These are phyloP conservation scores for Neurospora sp. DNA, from an alignment of 495 filamentous ascomycete genomes.

Conservation along the genomic window DNA sequence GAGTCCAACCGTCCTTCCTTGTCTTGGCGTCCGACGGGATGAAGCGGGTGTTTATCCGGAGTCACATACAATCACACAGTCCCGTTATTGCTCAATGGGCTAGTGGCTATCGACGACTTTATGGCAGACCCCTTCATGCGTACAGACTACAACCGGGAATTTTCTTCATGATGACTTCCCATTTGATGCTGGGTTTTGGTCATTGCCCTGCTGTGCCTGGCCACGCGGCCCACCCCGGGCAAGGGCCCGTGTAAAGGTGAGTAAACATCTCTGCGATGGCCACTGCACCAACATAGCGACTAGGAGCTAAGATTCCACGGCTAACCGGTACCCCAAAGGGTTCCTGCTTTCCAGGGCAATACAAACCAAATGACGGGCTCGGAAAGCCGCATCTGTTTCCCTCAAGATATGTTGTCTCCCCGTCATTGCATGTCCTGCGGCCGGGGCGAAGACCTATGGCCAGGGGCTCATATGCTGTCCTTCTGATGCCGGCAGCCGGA, in stretches of 20 bases:
- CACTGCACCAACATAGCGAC: not conserved
- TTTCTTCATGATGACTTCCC: not conserved
- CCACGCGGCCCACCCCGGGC: not conserved
- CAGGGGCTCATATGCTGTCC: not conserved
- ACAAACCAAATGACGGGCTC: not conserved
- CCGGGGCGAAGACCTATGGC: not conserved
- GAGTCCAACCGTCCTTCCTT: not conserved
- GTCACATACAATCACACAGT: not conserved
- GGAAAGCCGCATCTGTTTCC: not conserved
- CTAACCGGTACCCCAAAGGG: not conserved
- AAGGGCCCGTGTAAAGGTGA: not conserved
- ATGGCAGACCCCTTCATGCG: not conserved
- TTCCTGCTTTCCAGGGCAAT: not conserved
- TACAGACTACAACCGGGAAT: not conserved
- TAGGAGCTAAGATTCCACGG: not conserved
- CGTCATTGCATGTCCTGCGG: not conserved
- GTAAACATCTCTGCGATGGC: not conserved
- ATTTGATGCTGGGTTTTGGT: not conserved
- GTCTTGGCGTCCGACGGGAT: not conserved
- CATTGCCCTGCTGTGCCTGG: not conserved
- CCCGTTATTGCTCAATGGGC: not conserved
- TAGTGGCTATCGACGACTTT: not conserved
- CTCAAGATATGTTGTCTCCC: not conserved
- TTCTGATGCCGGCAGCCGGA: not conserved
- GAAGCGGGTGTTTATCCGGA: not conserved